Base-by-base conservation (phyloP, 805 yeast genomes). In the Torulaspora indica region DNA sequence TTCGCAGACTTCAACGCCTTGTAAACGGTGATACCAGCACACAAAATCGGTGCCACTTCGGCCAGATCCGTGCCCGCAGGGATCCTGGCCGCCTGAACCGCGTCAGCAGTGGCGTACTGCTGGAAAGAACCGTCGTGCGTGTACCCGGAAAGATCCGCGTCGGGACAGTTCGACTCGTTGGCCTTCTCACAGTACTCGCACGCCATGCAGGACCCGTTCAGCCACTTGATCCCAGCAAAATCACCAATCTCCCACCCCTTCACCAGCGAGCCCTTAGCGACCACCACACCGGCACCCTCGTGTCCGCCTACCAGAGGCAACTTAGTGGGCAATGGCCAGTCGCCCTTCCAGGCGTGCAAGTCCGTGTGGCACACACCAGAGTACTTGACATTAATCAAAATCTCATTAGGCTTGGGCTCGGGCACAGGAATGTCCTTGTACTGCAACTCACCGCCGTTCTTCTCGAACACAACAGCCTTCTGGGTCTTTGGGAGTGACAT, bases 341-440 rank as follows among this genome's bases (percentile, higher is more conserved):
- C 95, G 59, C 95, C 95, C 63, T 84, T 79, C 90, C 93, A 85
- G 45, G 93, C 95, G 72, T 88, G 95, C 64, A 88, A 76, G 64
- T 87, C 96, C 27, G 95, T 86, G 75, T 89, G 96, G 70, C 96
- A 87, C 46, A 87, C 95, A 68, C 96, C 96, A 20, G 95, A 79
- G 74, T 81, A 87, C 71, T 79, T 80, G 68, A 88, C 81, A 66
- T 87, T 80, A 69, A 88, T 74, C 64, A 88, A 75, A 54, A 87
- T 73, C 69, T 87, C 90, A 63, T 80, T 81, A 47, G 86, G 70
- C 62, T 77, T 81, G 56, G 95, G 95, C 40, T 64, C 68, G 56
- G 95, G 95, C 45, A 86, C 91, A 38, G 89, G 83, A 49, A 85
- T 78, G 57, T 85, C 89, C 63, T 75, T 76, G 74, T 80, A 81